phyloP scores from a whole-genome alignment of 768 basidiomycete species.

The Pleurotus tuber-regium region DNA sequence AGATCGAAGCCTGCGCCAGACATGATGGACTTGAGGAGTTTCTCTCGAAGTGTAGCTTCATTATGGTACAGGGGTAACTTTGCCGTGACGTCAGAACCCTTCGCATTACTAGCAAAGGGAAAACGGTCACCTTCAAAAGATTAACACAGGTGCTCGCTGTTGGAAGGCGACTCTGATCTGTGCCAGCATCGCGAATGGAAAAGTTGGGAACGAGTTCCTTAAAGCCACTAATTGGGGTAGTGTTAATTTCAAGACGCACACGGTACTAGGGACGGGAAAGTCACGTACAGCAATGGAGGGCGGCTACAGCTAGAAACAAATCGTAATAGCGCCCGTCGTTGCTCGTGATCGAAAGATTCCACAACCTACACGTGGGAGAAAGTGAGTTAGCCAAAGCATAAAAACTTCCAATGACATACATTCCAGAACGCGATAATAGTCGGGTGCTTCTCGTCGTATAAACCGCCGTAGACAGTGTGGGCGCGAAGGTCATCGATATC shows the following conservation, averaged over 20 bases:
- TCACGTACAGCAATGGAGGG: conserved; percentile 71
- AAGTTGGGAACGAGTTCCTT: conserved; percentile 87
- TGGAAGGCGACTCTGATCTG: conserved; percentile 67
- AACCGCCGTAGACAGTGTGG: conserved; percentile 82
- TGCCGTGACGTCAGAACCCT: neutral
- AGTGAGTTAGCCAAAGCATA: neutral
- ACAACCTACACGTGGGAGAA: conserved; percentile 52
- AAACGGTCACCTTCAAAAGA: conserved; percentile 67
- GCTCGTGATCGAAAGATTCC: conserved; percentile 74
- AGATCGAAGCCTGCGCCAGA: conserved; percentile 92
- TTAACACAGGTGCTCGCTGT: conserved; percentile 91
- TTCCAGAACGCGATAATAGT: conserved; percentile 86
- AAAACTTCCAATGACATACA: conserved; percentile 34
- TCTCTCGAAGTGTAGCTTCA: conserved; percentile 63
- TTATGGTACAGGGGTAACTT: conserved; percentile 71
- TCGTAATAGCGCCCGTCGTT: conserved; percentile 72
- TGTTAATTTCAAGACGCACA: too few relatives aligned
- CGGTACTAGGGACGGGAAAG: neutral
- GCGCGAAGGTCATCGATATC: conserved; percentile 77
- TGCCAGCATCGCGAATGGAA: conserved; percentile 78
- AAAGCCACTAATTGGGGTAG: conserved; percentile 81
- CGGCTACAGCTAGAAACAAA: conserved; percentile 94
- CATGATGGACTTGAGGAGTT: conserved; percentile 83
- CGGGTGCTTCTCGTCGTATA: conserved; percentile 65
- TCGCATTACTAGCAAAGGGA: neutral